Evolutionary conservation across 306 rosid species (phyloP).

Genomic region (Nissolia schottii): DNA sequence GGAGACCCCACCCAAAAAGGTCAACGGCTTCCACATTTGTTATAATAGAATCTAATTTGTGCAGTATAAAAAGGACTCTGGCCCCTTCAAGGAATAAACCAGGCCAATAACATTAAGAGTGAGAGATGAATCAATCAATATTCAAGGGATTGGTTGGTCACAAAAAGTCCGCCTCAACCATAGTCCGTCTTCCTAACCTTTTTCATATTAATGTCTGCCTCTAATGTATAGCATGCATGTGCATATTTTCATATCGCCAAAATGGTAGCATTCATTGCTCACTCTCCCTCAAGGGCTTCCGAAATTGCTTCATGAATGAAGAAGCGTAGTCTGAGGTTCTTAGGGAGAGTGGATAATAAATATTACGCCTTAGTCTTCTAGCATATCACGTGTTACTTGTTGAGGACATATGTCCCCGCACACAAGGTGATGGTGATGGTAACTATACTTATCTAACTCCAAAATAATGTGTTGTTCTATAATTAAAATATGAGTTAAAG

Average conservation of each 20-base stretch:
- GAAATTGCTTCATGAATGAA: neutral
- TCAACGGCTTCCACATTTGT: neutral
- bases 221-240: no score
- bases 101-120: neutral
- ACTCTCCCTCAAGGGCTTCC: constrained; percentile 20
- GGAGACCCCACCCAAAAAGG: constrained; percentile 23
- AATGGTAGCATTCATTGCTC: constrained; percentile 16
- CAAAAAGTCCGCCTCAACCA: constrained; percentile 23
- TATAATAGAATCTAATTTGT: neutral
- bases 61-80: constrained; percentile 17
- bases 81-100: neutral
- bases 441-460: no score
- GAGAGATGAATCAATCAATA: neutral
- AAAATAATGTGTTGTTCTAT: no score
- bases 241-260: neutral
- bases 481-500: no score
- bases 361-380: neutral
- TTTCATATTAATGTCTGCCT: no score
- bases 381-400: neutral
- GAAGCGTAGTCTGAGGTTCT: neutral
- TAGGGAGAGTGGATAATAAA: constrained; percentile 7
- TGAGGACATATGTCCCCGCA: no score
- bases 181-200: no score
- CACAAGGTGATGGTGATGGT: no score
- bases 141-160: constrained; percentile 21